A percentile compares a stretch with the other conserved stretches of the same genome.
phyloP scores from a whole-genome alignment of 257 asterid species.

The Primulina eburnea region DNA sequence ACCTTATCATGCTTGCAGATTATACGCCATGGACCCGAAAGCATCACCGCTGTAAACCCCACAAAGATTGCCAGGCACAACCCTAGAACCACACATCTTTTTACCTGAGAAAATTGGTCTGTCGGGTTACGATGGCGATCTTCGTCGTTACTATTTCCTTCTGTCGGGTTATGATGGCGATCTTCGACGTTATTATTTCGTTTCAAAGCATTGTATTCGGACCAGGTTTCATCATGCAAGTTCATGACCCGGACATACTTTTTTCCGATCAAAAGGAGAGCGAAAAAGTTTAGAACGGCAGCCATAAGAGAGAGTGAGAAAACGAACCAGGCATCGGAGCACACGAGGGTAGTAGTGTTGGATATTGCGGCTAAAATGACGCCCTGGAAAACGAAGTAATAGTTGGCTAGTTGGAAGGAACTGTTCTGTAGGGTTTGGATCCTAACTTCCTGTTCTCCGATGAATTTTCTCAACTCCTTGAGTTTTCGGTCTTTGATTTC shows the following conservation, averaged over 20 bases:
- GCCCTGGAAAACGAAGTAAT: conserved; percentile 28
- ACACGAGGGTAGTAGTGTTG: conserved; percentile 15
- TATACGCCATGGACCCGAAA: conserved; percentile 10
- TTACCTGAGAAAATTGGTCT: not conserved
- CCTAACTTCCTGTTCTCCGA: too few relatives aligned
- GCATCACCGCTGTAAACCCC: conserved; percentile 8
- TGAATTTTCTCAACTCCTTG: too few relatives aligned
- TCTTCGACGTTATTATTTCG: not conserved
- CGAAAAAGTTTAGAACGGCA: conserved; percentile 11
- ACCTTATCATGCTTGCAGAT: conserved; percentile 12
- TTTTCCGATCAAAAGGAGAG: not conserved
- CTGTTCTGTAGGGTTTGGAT: too few relatives aligned
- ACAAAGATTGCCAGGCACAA: conserved; percentile 1
- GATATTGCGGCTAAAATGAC: conserved; percentile 11
- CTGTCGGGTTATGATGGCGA: not conserved
- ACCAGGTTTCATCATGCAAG: not conserved
- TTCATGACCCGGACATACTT: not conserved
- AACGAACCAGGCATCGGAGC: conserved; percentile 19
- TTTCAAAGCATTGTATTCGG: conserved; percentile 12
- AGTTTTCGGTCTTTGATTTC: too few relatives aligned
- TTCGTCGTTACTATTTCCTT: too few relatives aligned
- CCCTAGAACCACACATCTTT: not conserved
- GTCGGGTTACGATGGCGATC: too few relatives aligned
- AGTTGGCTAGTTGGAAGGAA: conserved; percentile 27
- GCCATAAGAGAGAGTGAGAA: conserved; percentile 14